These are phyloP conservation scores for Oryza officinalis DNA, from an alignment of 176 grass and related monocot genomes.

Conservation along the genomic window DNA sequence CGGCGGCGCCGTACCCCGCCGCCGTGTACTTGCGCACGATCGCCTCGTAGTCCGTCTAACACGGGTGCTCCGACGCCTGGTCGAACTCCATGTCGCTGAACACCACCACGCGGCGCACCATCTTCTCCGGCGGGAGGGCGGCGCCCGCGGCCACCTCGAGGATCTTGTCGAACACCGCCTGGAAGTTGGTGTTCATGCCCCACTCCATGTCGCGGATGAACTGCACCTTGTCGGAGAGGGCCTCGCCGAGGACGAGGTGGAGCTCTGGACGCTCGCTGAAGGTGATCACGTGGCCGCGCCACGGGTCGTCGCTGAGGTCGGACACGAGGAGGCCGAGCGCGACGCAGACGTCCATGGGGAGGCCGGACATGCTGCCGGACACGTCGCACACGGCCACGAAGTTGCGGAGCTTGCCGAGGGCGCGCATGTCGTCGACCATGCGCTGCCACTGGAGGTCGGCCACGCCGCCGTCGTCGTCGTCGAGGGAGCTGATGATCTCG, in stretches of 20 bases:
- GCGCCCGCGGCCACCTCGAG: slow-evolving; percentile 43
- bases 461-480: slow-evolving; percentile 19
- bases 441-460: slow-evolving; percentile 74
- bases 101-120: slow-evolving; percentile 56
- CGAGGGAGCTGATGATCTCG: slow-evolving; percentile 47
- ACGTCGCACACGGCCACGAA: slow-evolving; percentile 88
- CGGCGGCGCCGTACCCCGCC: slow-evolving; percentile 43
- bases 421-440: slow-evolving; percentile 63
- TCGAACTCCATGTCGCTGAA: slow-evolving; percentile 83
- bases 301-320: slow-evolving; percentile 76
- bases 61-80: slow-evolving; percentile 29
- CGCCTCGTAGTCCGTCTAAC: slow-evolving; percentile 71
- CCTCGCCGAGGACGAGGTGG: slow-evolving; percentile 41
- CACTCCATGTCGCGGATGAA: slow-evolving; percentile 50
- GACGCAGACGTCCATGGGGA: slow-evolving; percentile 69
- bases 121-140: slow-evolving; percentile 35
- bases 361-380: slow-evolving; percentile 64
- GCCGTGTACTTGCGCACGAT: slow-evolving; percentile 52
- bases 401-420: slow-evolving; percentile 48
- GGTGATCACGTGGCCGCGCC: slow-evolving; percentile 69
- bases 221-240: slow-evolving; percentile 35
- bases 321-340: slow-evolving; percentile 79
- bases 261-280: slow-evolving; percentile 51
- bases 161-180: slow-evolving; percentile 60
- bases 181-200: slow-evolving; percentile 58